Conservation (phyloP, 176 grass and related monocot genomes). For the Otatea glauca region DNA sequence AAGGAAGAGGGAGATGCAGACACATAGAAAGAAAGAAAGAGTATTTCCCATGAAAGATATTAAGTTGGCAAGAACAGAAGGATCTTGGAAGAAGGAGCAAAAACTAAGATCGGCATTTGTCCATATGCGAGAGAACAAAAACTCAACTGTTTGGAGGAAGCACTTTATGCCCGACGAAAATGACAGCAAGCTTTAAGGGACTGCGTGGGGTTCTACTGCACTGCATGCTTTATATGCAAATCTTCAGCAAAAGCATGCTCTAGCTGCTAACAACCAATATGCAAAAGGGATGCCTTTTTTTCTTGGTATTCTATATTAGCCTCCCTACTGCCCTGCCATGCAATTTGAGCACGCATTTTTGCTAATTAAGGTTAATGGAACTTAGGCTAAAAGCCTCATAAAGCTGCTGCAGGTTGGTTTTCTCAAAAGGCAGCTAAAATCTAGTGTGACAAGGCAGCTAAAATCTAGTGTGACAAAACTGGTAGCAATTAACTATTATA, state of each 20-base stretch:
- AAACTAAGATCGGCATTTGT: constrained; percentile 37
- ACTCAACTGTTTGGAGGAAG: background rate
- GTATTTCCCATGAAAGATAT: background rate
- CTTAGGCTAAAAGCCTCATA: background rate
- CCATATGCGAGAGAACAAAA: constrained; percentile 20
- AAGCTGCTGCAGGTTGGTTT: background rate
- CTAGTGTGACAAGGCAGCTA: background rate
- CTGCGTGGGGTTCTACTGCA: background rate
- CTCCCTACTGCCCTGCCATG: background rate
- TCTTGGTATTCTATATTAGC: constrained; percentile 12
- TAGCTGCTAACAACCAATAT: constrained; percentile 2
- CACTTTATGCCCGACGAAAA: constrained; percentile 41
- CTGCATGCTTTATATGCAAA: constrained; percentile 18
- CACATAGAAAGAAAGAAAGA: background rate
- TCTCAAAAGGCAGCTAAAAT: background rate
- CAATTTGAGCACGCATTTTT: background rate
- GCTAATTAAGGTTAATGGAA: background rate
- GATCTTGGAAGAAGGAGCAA: background rate
- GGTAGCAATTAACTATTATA: background rate
- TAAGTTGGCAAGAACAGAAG: constrained; percentile 10
- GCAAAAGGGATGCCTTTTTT: background rate
- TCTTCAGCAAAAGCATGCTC: background rate
- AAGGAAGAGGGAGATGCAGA: background rate
- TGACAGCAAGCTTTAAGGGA: constrained; percentile 40
- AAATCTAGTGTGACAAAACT: background rate